Percentiles rank a stretch among this genome's conserved stretches.
phyloP scores from a whole-genome alignment of 768 basidiomycete genomes.

The Mycena haematopus region DNA sequence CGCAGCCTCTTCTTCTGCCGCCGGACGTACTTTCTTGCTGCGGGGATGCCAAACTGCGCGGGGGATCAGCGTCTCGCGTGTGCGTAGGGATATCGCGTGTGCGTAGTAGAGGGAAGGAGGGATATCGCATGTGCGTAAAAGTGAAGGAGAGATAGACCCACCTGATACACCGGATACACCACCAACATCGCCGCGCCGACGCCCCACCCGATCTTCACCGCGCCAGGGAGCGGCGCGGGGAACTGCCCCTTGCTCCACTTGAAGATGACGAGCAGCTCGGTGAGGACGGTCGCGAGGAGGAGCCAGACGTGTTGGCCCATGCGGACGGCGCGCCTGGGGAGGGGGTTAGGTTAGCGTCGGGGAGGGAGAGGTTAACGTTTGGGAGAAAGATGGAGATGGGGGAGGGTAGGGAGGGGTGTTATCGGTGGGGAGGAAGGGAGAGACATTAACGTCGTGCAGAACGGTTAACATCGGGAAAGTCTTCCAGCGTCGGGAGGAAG shows the following conservation, averaged over 20 bases:
- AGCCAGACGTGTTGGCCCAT: slow-evolving; percentile 94
- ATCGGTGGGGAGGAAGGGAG: too few relatives aligned
- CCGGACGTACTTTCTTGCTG: slow-evolving; percentile 58
- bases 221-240: slow-evolving; percentile 62
- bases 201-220: slow-evolving; percentile 73
- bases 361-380: neutral
- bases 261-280: slow-evolving; percentile 78
- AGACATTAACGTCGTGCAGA: too few relatives aligned
- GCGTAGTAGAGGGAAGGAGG: too few relatives aligned
- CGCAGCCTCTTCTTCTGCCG: slow-evolving; percentile 45
- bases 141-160: slow-evolving; percentile 12
- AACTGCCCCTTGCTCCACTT: slow-evolving; percentile 86
- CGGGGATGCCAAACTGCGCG: slow-evolving; percentile 71
- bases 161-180: slow-evolving; percentile 69
- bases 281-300: slow-evolving; percentile 82
- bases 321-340: slow-evolving; percentile 71
- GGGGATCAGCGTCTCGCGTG: neutral
- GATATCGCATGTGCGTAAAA: too few relatives aligned
- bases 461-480: too few relatives aligned
- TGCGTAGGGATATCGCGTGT: too few relatives aligned
- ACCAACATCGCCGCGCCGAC: slow-evolving; percentile 63
- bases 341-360: neutral
- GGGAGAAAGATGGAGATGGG: slow-evolving; percentile 1
- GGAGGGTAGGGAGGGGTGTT: neutral
- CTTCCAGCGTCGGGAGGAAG: too few relatives aligned